Evolutionary conservation across 148 eudicot genomes (phyloP).

Genomic region (Gaultheria prostrata): DNA sequence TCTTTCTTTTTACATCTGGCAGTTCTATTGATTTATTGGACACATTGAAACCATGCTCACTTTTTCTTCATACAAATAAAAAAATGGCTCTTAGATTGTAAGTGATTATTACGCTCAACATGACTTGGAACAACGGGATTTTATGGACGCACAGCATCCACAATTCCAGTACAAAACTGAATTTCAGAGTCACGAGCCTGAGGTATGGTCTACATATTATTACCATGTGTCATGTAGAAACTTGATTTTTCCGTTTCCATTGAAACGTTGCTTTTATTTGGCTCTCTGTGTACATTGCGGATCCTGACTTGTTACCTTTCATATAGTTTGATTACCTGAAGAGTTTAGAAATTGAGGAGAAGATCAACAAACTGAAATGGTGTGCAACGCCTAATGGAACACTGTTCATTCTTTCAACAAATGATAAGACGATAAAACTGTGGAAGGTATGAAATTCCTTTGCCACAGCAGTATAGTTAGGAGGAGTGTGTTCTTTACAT

Average conservation of each 20-base stretch:
- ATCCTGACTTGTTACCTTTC: constrained; percentile 23
- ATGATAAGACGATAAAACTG: constrained; percentile 62
- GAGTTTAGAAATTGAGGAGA: constrained; percentile 73
- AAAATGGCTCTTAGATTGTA: constrained; percentile 17
- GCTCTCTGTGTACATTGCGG: not conserved
- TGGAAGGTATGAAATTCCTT: constrained; percentile 55
- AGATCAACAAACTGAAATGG: constrained; percentile 66
- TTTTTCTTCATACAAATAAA: not conserved
- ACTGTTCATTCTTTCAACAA: constrained; percentile 55
- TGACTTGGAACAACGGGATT: constrained; percentile 42
- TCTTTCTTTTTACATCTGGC: not conserved
- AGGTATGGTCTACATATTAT: constrained; percentile 30
- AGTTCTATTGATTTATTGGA: constrained; percentile 5
- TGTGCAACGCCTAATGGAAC: constrained; percentile 45
- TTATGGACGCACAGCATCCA: constrained; percentile 40
- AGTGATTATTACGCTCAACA: constrained; percentile 27
- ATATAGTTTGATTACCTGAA: constrained; percentile 64
- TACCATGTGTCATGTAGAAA: not conserved
- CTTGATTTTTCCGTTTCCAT: not conserved
- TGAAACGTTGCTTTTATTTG: constrained; percentile 11
- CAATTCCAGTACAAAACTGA: constrained; percentile 59
- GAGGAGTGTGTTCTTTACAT: not conserved
- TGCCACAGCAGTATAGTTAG: not conserved
- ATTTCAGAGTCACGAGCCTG: constrained; percentile 80
- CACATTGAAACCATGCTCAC: not conserved